Base-by-base conservation (phyloP, 163 green algal species). In the Trebouxiophyceae sp. region DNA sequence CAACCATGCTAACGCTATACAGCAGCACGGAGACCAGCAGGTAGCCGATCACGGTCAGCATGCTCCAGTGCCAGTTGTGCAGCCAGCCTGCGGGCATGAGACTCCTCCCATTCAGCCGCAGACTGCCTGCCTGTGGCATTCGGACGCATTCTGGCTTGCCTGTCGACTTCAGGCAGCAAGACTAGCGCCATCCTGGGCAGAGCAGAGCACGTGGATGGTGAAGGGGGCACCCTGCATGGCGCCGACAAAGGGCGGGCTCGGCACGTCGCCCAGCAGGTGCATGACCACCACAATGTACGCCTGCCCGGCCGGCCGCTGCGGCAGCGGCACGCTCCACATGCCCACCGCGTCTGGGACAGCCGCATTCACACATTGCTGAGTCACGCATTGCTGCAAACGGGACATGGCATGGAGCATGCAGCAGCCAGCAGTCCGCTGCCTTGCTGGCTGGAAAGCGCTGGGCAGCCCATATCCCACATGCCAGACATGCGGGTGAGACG, bases 201-300 rank as follows among this genome's bases (percentile, higher is more conserved):
- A 57, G 16, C 5, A 8, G 47, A 57, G 26, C 47, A 30, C 16
- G 20, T 57, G 47, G 16, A 29, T 16, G 39, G 39, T 12, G 26
- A 23, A n/a, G 12, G 24, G 26, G 33, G 55, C 39, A 16, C 55
- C 77, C 69, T 97, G 89, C 26, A 97, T 45, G 28, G 73, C 33
- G 33, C 92, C 92, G 23, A 93, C 70, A 44, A 96, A 46, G 7
- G 92, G 92, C 6, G 92, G 91, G 2, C 80, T 87, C 2, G 92
- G 92, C 62, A 97, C 92, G 70, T 97, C 92, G 0, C 92, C 92
- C 0, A 95, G 59, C 32, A 95, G 34, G 66, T 97, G 92, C 24
- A 95, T 92, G 54, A 60, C 68, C 7, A 97, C 78, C 0, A 93
- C 92, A 12, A 74, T 83, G 55, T 96, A 74, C 20, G 71, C 81